Evolutionary conservation across 1,284 basidiomycete species (phyloP).

Genomic region (Papiliotrema flavescens): DNA sequence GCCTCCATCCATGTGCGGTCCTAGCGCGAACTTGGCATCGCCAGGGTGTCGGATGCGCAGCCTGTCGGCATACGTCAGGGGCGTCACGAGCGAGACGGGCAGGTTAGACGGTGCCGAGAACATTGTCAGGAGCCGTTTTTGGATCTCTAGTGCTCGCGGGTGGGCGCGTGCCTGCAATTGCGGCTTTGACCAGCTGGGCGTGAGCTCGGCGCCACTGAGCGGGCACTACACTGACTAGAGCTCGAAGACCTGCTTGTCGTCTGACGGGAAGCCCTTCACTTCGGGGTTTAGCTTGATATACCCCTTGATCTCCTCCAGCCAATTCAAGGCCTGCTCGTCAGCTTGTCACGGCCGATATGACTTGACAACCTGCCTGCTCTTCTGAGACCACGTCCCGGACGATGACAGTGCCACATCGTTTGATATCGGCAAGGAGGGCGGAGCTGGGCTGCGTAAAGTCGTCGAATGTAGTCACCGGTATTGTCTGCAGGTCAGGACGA

Average conservation of each 20-base stretch:
- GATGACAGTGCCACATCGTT: conserved; percentile 59
- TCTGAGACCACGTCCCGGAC: conserved; percentile 60
- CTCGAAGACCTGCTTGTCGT: conserved; percentile 69
- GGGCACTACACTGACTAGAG: conserved; percentile 52
- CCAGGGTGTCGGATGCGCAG: conserved; percentile 70
- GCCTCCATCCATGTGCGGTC: conserved; percentile 73
- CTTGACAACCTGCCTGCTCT: conserved; percentile 43
- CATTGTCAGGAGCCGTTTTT: conserved; percentile 57
- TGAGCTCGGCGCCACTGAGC: background rate
- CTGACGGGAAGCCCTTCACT: conserved; percentile 59
- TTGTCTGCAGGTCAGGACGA: conserved; percentile 49
- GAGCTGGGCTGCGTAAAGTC: conserved; percentile 54
- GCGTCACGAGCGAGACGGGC: conserved; percentile 57
- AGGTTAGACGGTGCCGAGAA: conserved; percentile 53
- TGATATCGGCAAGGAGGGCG: conserved; percentile 53
- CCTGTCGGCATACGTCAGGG: conserved; percentile 71
- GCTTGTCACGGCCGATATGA: background rate
- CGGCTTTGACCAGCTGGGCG: conserved; percentile 53
- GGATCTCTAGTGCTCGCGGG: conserved; percentile 62
- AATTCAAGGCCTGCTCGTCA: conserved; percentile 51
- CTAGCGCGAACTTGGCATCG: conserved; percentile 64
- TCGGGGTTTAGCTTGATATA: conserved; percentile 58
- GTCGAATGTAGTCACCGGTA: conserved; percentile 57
- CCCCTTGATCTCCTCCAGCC: conserved; percentile 59
- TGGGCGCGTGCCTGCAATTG: conserved; percentile 69